phyloP scores from a whole-genome alignment of 345 rosid species.

The Pugionium cornutum region DNA sequence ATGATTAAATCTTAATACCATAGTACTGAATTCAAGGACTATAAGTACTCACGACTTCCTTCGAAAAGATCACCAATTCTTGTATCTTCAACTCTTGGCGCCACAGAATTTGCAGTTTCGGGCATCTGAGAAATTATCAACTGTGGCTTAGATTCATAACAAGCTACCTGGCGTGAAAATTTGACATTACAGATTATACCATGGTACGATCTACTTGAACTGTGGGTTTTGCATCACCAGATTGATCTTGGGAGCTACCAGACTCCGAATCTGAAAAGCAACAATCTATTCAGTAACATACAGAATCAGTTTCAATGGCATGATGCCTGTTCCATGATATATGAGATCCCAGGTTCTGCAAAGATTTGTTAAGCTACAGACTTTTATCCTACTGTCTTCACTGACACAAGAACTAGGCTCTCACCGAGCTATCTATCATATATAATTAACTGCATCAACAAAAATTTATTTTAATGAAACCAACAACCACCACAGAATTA shows the following conservation, averaged over 20 bases:
- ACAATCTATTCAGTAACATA: slow-evolving; percentile 19
- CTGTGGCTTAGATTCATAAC: slow-evolving; percentile 23
- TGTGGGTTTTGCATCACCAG: slow-evolving; percentile 50
- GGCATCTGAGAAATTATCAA: slow-evolving; percentile 42
- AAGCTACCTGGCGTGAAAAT: slow-evolving; percentile 2
- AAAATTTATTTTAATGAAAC: background rate
- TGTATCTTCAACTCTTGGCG: slow-evolving; percentile 49
- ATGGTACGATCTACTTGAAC: slow-evolving; percentile 41
- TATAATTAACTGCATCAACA: background rate
- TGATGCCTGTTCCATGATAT: slow-evolving; percentile 5
- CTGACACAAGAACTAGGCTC: background rate
- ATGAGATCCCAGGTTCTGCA: slow-evolving; percentile 12
- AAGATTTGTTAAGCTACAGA: background rate
- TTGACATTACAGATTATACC: slow-evolving; percentile 47
- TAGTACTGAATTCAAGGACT: background rate
- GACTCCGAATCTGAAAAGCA: slow-evolving; percentile 59
- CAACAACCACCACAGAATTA: background rate
- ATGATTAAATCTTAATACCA: slow-evolving; percentile 1
- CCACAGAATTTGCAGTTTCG: slow-evolving; percentile 47
- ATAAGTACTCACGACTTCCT: slow-evolving; percentile 59
- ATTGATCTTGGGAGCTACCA: slow-evolving; percentile 60
- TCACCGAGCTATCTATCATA: no score
- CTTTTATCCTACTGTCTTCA: background rate
- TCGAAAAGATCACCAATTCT: slow-evolving; percentile 44
- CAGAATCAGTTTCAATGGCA: slow-evolving; percentile 1